Conservation (phyloP, 169 alveolate genomes). For the Plasmodium sp. region DNA sequence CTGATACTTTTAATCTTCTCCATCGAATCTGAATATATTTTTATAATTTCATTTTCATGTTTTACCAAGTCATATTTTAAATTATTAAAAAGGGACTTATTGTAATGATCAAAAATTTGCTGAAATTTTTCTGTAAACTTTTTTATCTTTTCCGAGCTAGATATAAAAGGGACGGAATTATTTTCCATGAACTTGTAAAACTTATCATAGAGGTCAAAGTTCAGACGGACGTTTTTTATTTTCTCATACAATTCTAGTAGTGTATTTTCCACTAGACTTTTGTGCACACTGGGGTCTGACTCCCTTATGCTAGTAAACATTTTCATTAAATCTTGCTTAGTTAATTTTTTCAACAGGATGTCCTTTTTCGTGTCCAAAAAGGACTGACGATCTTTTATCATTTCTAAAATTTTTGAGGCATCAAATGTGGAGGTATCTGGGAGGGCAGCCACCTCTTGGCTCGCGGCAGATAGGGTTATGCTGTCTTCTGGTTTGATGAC, state of each 20-base stretch:
- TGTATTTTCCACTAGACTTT: slow-evolving; percentile 12
- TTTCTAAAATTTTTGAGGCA: slow-evolving; percentile 58
- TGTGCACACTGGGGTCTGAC: slow-evolving; percentile 9
- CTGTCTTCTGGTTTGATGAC: background rate
- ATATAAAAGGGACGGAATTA: slow-evolving; percentile 28
- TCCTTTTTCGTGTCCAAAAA: slow-evolving; percentile 52
- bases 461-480: background rate
- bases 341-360: slow-evolving; percentile 16
- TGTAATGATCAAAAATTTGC: slow-evolving; percentile 19
- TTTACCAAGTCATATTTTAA: slow-evolving; percentile 56
- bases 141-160: slow-evolving; percentile 58
- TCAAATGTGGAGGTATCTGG: slow-evolving; percentile 20
- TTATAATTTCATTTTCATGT: slow-evolving; percentile 49
- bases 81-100: slow-evolving; percentile 39
- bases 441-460: background rate
- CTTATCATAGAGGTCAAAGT: slow-evolving; percentile 55
- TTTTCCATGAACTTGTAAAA: slow-evolving; percentile 66
- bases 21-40: slow-evolving; percentile 58
- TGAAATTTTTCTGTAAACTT: slow-evolving; percentile 55
- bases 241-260: slow-evolving; percentile 46
- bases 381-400: slow-evolving; percentile 48
- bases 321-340: slow-evolving; percentile 65
- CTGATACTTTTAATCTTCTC: slow-evolving; percentile 26
- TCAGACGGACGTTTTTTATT: slow-evolving; percentile 20
- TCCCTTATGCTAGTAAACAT: slow-evolving; percentile 22